Percentiles rank a stretch among this genome's conserved stretches.
phyloP scores from a whole-genome alignment of 2,329 filamentous ascomycete species.

The Penicillium freii region DNA sequence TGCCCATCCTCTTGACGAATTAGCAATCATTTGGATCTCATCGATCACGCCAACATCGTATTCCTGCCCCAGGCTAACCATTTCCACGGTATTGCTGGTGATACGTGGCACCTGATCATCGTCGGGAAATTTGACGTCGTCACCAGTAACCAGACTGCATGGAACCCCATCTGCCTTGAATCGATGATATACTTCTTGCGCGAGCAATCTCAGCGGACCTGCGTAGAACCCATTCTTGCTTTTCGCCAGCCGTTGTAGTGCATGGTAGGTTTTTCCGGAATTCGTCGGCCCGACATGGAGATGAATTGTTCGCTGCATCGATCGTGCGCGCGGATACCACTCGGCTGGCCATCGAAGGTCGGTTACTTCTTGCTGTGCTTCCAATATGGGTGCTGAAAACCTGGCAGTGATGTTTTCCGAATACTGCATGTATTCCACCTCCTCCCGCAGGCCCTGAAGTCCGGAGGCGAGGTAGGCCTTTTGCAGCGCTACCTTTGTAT shows the following conservation, averaged over 20 bases:
- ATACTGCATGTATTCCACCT: constrained; percentile 68
- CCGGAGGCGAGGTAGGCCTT: constrained; percentile 59
- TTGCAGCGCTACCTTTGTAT: constrained; percentile 47
- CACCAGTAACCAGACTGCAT: constrained; percentile 84
- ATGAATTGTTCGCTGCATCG: constrained; percentile 78
- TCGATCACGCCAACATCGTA: constrained; percentile 94
- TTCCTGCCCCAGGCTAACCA: constrained; percentile 60
- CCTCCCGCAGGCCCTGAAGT: constrained; percentile 50
- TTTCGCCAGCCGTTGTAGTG: constrained; percentile 77
- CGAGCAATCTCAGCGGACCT: constrained; percentile 81
- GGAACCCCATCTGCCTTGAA: constrained; percentile 72
- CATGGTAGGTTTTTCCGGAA: constrained; percentile 96
- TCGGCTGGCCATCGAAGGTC: constrained; percentile 86
- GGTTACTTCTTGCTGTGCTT: constrained; percentile 64
- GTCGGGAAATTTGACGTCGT: constrained; percentile 73
- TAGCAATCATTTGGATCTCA: constrained; percentile 96
- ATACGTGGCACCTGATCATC: constrained; percentile 55
- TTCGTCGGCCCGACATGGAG: constrained; percentile 96
- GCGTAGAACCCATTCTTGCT: constrained; percentile 80
- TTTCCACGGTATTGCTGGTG: constrained; percentile 90
- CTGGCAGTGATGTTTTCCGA: constrained; percentile 59
- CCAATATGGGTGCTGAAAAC: constrained; percentile 57
- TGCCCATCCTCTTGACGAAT: constrained; percentile 77
- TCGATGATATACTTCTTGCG: constrained; percentile 91
- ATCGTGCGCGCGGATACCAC: constrained; percentile 84